A percentile compares a stretch with the other conserved stretches of the same genome.
phyloP scores from a whole-genome alignment of 2,329 filamentous ascomycete genomes.

The Blastomyces gilchristii region DNA sequence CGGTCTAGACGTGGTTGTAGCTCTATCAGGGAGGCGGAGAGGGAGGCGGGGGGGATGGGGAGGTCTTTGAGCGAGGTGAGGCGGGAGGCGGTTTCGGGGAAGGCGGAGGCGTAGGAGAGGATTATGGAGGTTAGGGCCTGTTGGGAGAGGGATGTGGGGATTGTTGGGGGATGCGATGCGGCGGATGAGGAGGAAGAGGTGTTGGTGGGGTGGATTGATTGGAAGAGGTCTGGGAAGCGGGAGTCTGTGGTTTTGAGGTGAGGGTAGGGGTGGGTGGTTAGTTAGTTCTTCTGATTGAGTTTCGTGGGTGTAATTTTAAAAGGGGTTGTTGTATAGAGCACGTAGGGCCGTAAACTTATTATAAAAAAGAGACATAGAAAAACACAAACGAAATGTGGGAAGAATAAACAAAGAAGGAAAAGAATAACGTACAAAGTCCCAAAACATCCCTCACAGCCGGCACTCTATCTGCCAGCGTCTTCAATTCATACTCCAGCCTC shows the following conservation, averaged over 20 bases:
- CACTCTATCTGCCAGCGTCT: constrained; percentile 28
- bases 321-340: constrained; percentile 1
- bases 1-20: constrained; percentile 35
- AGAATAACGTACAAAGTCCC: constrained; percentile 29
- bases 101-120: constrained; percentile 37
- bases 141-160: constrained; percentile 29
- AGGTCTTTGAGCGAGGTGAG: constrained; percentile 41
- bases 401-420: constrained; percentile 9
- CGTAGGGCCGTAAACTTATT: neutral
- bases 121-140: constrained; percentile 33
- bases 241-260: constrained; percentile 22
- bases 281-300: neutral
- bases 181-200: constrained; percentile 16
- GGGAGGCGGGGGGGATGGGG: constrained; percentile 34
- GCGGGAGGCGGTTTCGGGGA: constrained; percentile 39
- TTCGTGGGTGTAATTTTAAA: neutral
- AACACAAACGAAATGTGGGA: constrained; percentile 10
- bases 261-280: neutral
- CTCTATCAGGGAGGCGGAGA: constrained; percentile 34
- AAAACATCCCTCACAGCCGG: constrained; percentile 35
- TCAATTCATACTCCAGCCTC: constrained; percentile 30
- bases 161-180: neutral
- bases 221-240: constrained; percentile 35
- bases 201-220: constrained; percentile 20
- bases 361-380: constrained; percentile 11